phyloP scores from a whole-genome alignment of 179 eudicot genomes.

The Spergularia azorica region DNA sequence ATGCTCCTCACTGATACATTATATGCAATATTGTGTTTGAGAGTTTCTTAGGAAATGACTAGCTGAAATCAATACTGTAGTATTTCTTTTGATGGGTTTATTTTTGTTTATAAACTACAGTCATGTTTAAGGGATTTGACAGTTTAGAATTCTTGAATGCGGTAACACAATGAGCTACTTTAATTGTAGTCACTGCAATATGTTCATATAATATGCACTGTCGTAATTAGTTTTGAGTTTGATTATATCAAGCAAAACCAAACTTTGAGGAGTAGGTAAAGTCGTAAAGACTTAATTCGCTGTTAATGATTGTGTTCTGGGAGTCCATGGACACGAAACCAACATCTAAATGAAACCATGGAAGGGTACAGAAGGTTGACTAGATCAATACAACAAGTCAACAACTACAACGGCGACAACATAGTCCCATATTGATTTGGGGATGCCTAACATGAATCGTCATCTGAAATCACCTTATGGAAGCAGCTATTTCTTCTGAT shows the following conservation, averaged over 20 bases:
- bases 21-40: background rate
- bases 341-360: background rate
- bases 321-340: background rate
- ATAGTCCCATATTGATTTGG: no score
- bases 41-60: background rate
- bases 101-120: background rate
- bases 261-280: slow-evolving; percentile 9
- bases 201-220: background rate
- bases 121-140: background rate
- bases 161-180: background rate
- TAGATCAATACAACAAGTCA: background rate
- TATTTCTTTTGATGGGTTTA: background rate
- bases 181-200: background rate
- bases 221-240: background rate
- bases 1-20: background rate
- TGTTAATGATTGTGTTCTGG: background rate
- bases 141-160: background rate
- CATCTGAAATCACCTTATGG: no score
- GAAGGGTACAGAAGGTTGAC: background rate
- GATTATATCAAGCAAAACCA: background rate
- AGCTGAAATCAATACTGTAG: no score
- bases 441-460: no score
- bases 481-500: no score
- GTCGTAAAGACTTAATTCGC: no score
- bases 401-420: no score